Base-by-base conservation (phyloP, 805 yeast genomes). In the Debaryomyces castellii region DNA sequence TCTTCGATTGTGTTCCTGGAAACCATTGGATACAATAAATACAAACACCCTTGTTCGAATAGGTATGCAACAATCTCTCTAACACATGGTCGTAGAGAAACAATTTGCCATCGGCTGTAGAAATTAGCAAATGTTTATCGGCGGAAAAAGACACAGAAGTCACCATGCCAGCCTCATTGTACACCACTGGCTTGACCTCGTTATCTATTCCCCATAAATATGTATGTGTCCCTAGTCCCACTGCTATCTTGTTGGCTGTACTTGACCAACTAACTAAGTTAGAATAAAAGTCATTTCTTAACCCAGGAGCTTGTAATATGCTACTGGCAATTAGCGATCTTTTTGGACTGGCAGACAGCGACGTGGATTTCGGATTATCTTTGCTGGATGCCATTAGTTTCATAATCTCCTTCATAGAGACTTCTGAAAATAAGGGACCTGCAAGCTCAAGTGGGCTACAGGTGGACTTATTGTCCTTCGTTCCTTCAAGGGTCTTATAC, bases 241-340 rank as follows among this genome's bases (percentile, higher is more conserved):
- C 89, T 0, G 84, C 83, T 0, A 88, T 66, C 20, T 67, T 69
- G 35, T 72, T 73, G 1, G 80, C 64, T 12, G 53, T 53, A 6
- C 58, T 59, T 0, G 90, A 81, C 96, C 96, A 89, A 4, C 89
- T 77, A 0, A 89, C 76, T 44, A 87, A 67, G 57, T 87, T 87
- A 1, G 88, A 76, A 62, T 89, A 89, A 57, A 83, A 89, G 59
- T 89, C 96, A 60, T 87, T 84, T 49, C 85, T 67, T 43, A 89
- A 62, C 2, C 81, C 81, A 0, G 90, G 90, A 0, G 94, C 91
- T 34, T 62, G 64, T n/a, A 64, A 47, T 14, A 40, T 44, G 20
- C 47, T 44, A 25, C 34, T 44, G 20, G 52, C 55, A 41, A 46
- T 36, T 18, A 45, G 33, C 8, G 44, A 17, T 37, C 40, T 49